Evolutionary conservation across 495 filamentous ascomycete species (phyloP), one percentile per base, ranked within the genome.

Genomic region (Penicillium dipodomyicola): DNA sequence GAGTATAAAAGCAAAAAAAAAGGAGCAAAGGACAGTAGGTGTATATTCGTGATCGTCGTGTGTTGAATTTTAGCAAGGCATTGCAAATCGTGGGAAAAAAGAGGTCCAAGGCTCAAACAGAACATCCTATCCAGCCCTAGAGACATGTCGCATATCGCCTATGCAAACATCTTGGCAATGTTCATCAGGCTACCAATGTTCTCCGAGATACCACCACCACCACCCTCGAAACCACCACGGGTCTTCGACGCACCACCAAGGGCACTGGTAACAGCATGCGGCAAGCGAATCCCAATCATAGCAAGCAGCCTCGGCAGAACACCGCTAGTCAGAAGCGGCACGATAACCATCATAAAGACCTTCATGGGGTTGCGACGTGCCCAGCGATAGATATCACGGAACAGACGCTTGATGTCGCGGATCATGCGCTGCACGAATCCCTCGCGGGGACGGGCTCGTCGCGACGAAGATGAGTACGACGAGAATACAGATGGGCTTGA

Each of bases 241-340:
- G 69, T 62, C 41, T 69, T 72, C 57, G 75, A 70, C 41, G 73
- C 68, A 6, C 70, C 76, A 40, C 77, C 75, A 1, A 82, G 78
- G 27, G 81, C 60, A n/a, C 81, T 82, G 20, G 86, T 68, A 70
- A 90, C 60, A 4, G 76, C 70, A 9, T 70, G 73, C 1, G 92
- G 91, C 62, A 96, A 64, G 40, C 84, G 76, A 41, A 96, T 75
- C 0, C 91, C 91, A 67, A 96, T 84, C 70, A 85, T 83, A 22
- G 80, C 80, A 12, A 94, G 76, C 22, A 96, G 69, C 27, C 84
- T 85, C 4, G 82, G 81, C 63, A 97, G 70, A 25, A 89, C 86
- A 6, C 92, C 92, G 48, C 89, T 89, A 0, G 86, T 90, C 54
- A 96, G 75, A 45, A 97, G 77, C 19, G 92, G 92, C 78, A 96